A percentile compares a stretch with the other conserved stretches of the same genome.
Evolutionary conservation across 73 alveolate species (phyloP).

Genomic region (Stentor coeruleus): DNA sequence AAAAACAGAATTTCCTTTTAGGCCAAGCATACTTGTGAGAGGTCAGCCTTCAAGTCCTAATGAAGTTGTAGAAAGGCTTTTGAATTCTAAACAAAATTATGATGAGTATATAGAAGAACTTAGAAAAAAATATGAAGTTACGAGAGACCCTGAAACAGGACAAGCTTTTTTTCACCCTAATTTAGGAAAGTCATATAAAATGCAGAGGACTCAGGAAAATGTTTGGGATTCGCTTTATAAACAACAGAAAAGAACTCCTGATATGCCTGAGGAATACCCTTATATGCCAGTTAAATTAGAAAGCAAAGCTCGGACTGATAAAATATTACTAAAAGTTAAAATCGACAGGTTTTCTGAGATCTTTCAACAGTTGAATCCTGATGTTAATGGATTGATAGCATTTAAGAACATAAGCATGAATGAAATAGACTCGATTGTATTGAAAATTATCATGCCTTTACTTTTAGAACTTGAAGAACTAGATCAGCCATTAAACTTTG

Average conservation of each 20-base stretch:
- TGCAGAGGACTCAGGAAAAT: background rate
- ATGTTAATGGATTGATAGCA: background rate
- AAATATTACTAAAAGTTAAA: background rate
- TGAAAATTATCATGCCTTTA: conserved; percentile 15
- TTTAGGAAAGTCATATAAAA: background rate
- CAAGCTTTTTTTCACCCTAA: conserved; percentile 8
- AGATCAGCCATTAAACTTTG: conserved; percentile 14
- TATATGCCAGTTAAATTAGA: background rate
- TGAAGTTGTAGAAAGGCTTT: conserved; percentile 5
- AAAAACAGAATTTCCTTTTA: background rate
- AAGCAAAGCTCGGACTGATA: background rate
- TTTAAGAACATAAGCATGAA: background rate
- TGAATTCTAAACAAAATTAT: background rate
- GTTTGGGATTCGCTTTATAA: background rate
- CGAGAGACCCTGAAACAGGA: conserved; percentile 16
- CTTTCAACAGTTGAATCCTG: background rate
- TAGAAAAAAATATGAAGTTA: background rate
- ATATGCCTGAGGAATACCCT: background rate
- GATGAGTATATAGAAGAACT: conserved; percentile 22
- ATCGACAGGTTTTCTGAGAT: conserved; percentile 19
- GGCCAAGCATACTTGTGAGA: background rate
- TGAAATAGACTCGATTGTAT: background rate
- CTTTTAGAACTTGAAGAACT: conserved; percentile 3
- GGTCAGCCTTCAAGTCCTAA: background rate
- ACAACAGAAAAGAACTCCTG: conserved; percentile 21